Percentiles rank a stretch among this genome's conserved stretches.
These are phyloP conservation scores for Aspergillus steynii DNA, from an alignment of 495 filamentous ascomycete genomes.

Conservation along the genomic window DNA sequence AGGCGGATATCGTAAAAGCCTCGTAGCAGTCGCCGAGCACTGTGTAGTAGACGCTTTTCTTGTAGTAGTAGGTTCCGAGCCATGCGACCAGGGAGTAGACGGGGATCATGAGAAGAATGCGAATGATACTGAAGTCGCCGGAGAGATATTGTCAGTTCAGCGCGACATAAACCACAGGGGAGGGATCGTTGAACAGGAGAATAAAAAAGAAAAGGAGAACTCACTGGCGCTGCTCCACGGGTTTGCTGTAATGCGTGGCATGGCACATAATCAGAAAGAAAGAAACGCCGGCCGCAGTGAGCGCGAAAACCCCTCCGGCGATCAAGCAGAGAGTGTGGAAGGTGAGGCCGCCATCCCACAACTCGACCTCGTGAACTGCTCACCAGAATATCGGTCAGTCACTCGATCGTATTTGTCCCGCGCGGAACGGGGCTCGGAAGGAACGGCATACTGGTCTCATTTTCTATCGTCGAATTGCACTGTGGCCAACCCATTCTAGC, in stretches of 20 bases:
- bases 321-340: constrained; percentile 52
- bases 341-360: constrained; percentile 50
- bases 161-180: background rate
- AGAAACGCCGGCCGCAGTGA: constrained; percentile 45
- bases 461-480: constrained; percentile 51
- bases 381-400: background rate
- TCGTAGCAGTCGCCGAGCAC: constrained; percentile 87
- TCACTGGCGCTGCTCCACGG: constrained; percentile 80
- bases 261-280: constrained; percentile 68
- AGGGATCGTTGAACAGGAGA: background rate
- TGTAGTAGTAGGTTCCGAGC: constrained; percentile 74
- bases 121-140: constrained; percentile 70
- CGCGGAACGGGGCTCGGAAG: constrained; percentile 1
- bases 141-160: constrained; percentile 18
- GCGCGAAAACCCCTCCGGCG: constrained; percentile 47
- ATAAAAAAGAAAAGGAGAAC: constrained; percentile 36
- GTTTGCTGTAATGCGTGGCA: constrained; percentile 80
- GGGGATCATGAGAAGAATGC: constrained; percentile 89
- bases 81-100: constrained; percentile 79
- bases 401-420: background rate
- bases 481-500: constrained; percentile 50
- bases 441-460: constrained; percentile 40
- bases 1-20: constrained; percentile 86
- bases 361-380: constrained; percentile 40
- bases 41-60: constrained; percentile 78